Percentiles rank a stretch among this genome's conserved stretches.
Conservation (phyloP, 305 asterid species). For the Fraxinus xanthoxyloides region DNA sequence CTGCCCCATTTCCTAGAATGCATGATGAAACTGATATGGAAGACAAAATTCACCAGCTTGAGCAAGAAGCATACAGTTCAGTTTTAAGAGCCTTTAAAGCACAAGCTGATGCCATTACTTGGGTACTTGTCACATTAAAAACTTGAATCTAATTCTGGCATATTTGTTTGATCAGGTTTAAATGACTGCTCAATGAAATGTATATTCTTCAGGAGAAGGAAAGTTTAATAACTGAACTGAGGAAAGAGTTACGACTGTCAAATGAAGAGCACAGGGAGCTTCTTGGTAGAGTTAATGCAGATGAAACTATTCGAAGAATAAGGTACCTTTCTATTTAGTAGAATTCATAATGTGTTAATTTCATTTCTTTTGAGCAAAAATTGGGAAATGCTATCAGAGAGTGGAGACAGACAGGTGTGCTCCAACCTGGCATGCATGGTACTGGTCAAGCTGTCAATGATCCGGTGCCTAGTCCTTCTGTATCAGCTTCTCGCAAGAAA, state of each 20-base stretch:
- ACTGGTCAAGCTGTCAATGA: conserved; percentile 68
- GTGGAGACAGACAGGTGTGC: conserved; percentile 63
- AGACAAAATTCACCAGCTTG: conserved; percentile 76
- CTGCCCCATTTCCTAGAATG: conserved; percentile 53
- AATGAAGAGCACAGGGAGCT: conserved; percentile 84
- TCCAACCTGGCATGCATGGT: conserved; percentile 52
- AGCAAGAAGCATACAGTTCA: conserved; percentile 89
- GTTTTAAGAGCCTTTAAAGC: conserved; percentile 93
- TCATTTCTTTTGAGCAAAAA: conserved; percentile 7
- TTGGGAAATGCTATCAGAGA: conserved; percentile 44
- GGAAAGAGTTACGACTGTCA: conserved; percentile 77
- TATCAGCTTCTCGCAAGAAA: conserved; percentile 85
- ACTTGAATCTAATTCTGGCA: conserved; percentile 29
- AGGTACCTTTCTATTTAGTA: conserved; percentile 40
- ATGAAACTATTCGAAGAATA: conserved; percentile 62
- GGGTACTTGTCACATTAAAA: conserved; percentile 50
- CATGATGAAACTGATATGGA: conserved; percentile 67
- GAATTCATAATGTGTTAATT: neutral
- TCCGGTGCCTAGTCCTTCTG: conserved; percentile 66
- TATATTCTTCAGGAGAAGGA: conserved; percentile 75
- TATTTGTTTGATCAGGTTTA: conserved; percentile 30
- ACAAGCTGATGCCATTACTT: conserved; percentile 85
- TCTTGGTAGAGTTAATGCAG: conserved; percentile 65
- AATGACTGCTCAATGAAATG: conserved; percentile 35
- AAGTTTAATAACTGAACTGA: conserved; percentile 74